Conservation (phyloP, 306 rosid species). For the Sindora glabra region DNA sequence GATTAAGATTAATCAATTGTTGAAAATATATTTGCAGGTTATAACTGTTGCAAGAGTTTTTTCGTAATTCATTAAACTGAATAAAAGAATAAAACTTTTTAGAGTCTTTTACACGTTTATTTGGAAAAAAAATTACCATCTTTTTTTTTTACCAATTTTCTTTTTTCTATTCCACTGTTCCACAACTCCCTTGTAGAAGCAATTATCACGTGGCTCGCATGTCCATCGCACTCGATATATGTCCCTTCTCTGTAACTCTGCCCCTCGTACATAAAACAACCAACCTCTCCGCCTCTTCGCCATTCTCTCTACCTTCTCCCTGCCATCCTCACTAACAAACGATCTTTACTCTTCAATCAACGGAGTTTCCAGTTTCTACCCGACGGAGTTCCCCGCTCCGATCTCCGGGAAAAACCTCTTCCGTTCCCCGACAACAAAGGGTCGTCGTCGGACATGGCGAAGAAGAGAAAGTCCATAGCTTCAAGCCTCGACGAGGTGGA, state of each 20-base stretch:
- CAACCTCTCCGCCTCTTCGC: background rate
- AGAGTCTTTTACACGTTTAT: no score
- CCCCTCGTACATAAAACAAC: background rate
- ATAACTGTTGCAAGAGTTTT: no score
- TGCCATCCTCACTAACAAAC: no score
- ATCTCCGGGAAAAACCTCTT: background rate
- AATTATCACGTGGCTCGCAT: slow-evolving; percentile 21
- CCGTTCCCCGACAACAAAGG: background rate
- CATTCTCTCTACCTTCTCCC: no score
- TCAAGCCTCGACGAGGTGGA: slow-evolving; percentile 47
- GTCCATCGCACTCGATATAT: slow-evolving; percentile 14
- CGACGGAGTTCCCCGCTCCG: background rate
- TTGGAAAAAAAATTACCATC: no score
- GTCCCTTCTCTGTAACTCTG: slow-evolving; percentile 12
- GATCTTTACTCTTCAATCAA: background rate
- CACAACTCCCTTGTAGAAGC: background rate
- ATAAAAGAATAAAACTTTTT: no score
- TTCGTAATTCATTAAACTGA: no score
- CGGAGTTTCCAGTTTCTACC: background rate
- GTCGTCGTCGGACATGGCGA: slow-evolving; percentile 25
- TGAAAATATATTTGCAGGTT: no score
- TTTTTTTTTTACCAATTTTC: no score
- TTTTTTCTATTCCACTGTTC: no score
- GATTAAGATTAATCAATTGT: no score
- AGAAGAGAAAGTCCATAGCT: slow-evolving; percentile 48